Percentiles rank a stretch among this genome's conserved stretches.
phyloP scores from a whole-genome alignment of 176 grass and related monocot genomes.

The Musa schizocarpa region DNA sequence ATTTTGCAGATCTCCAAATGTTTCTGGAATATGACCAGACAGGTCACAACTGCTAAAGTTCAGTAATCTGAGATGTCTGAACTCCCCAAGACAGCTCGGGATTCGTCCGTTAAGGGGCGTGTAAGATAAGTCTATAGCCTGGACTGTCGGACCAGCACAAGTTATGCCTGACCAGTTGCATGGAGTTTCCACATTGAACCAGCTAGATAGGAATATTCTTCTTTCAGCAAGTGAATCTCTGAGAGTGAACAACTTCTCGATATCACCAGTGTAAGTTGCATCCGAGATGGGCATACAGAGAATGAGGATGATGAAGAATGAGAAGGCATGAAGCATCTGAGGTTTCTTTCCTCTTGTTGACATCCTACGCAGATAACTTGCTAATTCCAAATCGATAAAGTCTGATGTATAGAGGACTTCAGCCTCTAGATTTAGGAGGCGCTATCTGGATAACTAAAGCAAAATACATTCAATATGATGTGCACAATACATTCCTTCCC shows the following conservation, averaged over 20 bases:
- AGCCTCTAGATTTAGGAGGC: constrained; percentile 28
- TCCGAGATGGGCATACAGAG: constrained; percentile 22
- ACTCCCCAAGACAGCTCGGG: constrained; percentile 45
- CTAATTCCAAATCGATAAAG: neutral
- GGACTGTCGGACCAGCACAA: constrained; percentile 36
- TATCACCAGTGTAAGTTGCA: constrained; percentile 28
- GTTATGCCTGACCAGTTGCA: constrained; percentile 73
- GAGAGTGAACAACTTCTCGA: constrained; percentile 45
- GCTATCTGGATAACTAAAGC: constrained; percentile 35
- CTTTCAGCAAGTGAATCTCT: constrained; percentile 40
- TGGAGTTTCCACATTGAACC: constrained; percentile 72
- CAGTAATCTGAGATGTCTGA: constrained; percentile 42
- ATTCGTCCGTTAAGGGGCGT: constrained; percentile 44
- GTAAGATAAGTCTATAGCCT: constrained; percentile 63
- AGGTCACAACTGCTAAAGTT: constrained; percentile 78
- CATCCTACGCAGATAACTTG: constrained; percentile 1
- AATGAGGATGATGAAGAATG: constrained; percentile 33
- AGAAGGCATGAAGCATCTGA: constrained; percentile 19
- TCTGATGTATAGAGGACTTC: neutral
- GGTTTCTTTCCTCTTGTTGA: constrained; percentile 21
- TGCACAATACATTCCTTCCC: neutral
- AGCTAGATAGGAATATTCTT: constrained; percentile 57
- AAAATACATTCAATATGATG: constrained; percentile 4
- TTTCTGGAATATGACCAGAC: constrained; percentile 51
- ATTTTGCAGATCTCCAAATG: constrained; percentile 31